Conservation (phyloP, 2,329 filamentous ascomycete genomes). For the Aspergillus japonicus region DNA sequence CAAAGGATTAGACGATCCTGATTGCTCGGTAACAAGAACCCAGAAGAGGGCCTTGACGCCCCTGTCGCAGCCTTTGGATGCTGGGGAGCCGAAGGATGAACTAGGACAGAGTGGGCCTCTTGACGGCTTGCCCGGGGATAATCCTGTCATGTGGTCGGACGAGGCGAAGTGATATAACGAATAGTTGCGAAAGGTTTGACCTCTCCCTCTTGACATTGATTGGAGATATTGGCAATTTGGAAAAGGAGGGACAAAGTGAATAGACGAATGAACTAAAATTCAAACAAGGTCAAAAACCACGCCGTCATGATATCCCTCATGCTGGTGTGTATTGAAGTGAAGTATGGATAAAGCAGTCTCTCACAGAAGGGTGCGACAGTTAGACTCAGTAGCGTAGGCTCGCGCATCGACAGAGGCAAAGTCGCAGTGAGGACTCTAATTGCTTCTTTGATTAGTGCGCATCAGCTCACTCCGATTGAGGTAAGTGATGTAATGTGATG, state of each 20-base stretch:
- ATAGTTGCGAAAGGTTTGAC: no score
- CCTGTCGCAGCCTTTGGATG: slow-evolving; percentile 8
- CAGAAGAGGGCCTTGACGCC: slow-evolving; percentile 15
- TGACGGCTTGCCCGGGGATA: slow-evolving; percentile 16
- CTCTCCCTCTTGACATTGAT: neutral
- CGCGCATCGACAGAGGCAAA: neutral
- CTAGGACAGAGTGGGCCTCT: slow-evolving; percentile 18
- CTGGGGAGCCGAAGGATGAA: slow-evolving; percentile 14
- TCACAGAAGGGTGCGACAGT: neutral
- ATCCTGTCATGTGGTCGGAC: slow-evolving; percentile 11
- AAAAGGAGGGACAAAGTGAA: neutral
- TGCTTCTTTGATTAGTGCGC: neutral
- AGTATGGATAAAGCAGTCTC: neutral
- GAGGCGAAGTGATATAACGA: neutral
- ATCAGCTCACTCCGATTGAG: neutral
- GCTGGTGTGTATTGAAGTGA: neutral
- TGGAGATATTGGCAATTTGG: neutral
- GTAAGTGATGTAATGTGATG: neutral
- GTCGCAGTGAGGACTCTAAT: neutral
- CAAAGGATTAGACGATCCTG: slow-evolving; percentile 9
- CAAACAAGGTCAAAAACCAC: no score
- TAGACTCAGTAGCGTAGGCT: neutral
- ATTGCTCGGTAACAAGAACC: slow-evolving; percentile 19
- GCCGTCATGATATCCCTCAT: neutral
- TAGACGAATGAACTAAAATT: no score